Evolutionary conservation across 2,329 filamentous ascomycete genomes (phyloP), one percentile per base, ranked within the genome.

Genomic region (Fusarium scirpi): DNA sequence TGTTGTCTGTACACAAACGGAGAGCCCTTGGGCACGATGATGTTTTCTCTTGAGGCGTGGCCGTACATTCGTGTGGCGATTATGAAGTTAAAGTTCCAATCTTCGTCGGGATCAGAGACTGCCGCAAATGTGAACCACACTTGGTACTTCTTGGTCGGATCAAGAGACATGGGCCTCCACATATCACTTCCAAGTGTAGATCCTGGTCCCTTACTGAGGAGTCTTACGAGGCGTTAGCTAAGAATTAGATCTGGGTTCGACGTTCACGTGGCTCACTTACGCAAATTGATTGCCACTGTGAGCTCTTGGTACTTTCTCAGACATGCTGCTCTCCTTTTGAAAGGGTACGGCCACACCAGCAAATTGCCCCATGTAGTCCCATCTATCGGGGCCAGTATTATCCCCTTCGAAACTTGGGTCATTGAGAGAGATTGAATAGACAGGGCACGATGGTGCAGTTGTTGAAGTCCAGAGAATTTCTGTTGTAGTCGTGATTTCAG

Each of bases 91-190:
- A 47, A 32, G 5, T 4, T 4, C 25, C 46, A 61, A 12, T 41
- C 30, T 32, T 53, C 25, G 13, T 61, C 30, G 8, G 57, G 25
- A 30, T 38, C 34, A 46, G 22, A 46, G 5, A 62, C 16, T 24
- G 60, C 46, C 12, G 47, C 47, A 53, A 46, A 62, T 10, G 46
- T 22, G 27, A 62, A 41, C 41, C 40, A 54, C 3, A 47, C n/a
- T 34, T 46, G 40, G 24, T 61, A 61, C 25, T 62, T 60, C 30
- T 62, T 62, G 10, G 20, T 30, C 7, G 41, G 41, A 13, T 61
- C 40, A 12, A 53, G 46, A 29, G 40, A 62, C 18, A 62, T 30
- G 40, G 25, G 20, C 18, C 29, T 61, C 40, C 32, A 51, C 30
- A 47, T 62, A 12, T 62, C 41, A 15, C 40, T 49, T 15, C 22